Conservation (phyloP, 2,329 filamentous ascomycete species). For the Ampelomyces quisqualis region DNA sequence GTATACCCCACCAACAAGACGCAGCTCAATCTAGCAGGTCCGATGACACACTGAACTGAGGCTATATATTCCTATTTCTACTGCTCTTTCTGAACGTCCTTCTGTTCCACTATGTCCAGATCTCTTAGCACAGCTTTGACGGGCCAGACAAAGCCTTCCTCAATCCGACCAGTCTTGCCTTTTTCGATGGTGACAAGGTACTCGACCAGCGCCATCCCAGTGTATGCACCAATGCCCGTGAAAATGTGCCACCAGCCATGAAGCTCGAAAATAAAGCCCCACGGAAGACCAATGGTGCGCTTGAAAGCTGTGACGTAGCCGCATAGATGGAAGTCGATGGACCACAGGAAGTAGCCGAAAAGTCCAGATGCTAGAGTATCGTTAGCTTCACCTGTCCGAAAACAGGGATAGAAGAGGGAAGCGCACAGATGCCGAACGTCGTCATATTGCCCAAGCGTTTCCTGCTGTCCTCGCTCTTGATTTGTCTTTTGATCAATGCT, state of each 20-base stretch:
- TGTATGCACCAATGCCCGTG: constrained; percentile 57
- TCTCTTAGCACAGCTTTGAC: constrained; percentile 34
- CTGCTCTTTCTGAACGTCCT: constrained; percentile 14
- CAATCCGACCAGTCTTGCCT: constrained; percentile 24
- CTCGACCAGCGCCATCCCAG: constrained; percentile 43
- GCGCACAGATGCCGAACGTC: constrained; percentile 32
- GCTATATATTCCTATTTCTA: constrained; percentile 5
- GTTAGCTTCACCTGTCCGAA: neutral
- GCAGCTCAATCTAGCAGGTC: no score
- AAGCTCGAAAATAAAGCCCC: constrained; percentile 58
- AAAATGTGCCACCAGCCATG: constrained; percentile 67
- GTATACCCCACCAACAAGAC: no score
- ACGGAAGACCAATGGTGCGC: constrained; percentile 54
- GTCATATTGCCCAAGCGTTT: constrained; percentile 29
- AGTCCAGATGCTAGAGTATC: constrained; percentile 45
- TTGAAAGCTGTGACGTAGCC: constrained; percentile 50
- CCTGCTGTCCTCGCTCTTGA: constrained; percentile 24
- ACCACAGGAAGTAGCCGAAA: constrained; percentile 57
- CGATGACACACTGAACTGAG: no score
- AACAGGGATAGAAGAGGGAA: neutral
- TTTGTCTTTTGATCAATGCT: constrained; percentile 28
- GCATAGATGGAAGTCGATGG: constrained; percentile 59
- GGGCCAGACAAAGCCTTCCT: constrained; percentile 43
- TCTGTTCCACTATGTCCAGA: constrained; percentile 19
- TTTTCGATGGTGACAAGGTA: constrained; percentile 40